phyloP scores from a whole-genome alignment of 495 filamentous ascomycete species.

The Penicillium subrubescens region DNA sequence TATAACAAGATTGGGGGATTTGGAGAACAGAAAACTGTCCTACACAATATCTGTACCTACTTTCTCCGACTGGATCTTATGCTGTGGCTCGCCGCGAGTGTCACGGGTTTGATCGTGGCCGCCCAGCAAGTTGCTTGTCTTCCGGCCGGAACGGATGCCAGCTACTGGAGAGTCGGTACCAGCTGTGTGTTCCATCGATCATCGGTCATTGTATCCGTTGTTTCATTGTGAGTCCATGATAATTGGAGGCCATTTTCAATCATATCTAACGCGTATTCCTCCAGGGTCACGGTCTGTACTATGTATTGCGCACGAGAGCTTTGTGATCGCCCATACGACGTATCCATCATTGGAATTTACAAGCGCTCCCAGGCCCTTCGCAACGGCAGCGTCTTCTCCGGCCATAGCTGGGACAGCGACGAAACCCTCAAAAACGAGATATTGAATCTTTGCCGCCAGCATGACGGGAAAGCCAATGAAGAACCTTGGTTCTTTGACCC shows the following conservation, averaged over 20 bases:
- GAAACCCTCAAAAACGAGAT: constrained; percentile 47
- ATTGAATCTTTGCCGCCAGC: constrained; percentile 42
- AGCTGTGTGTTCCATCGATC: constrained; percentile 47
- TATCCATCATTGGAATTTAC: constrained; percentile 46
- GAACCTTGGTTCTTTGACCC: constrained; percentile 37
- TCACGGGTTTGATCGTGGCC: constrained; percentile 45
- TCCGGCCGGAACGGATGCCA: constrained; percentile 25
- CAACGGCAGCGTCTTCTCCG: constrained; percentile 41
- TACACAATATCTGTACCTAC: constrained; percentile 44
- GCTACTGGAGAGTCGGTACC: constrained; percentile 43
- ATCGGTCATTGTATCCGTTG: constrained; percentile 38
- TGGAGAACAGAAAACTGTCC: constrained; percentile 35
- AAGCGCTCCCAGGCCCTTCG: constrained; percentile 22
- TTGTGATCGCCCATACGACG: constrained; percentile 45
- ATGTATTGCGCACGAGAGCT: constrained; percentile 46
- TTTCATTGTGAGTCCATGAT: constrained; percentile 41
- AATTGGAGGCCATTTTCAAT: background rate
- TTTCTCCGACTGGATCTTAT: constrained; percentile 39
- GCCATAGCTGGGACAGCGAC: constrained; percentile 45
- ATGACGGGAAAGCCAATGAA: constrained; percentile 31
- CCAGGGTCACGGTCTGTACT: constrained; percentile 41
- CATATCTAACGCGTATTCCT: background rate
- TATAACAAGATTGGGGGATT: constrained; percentile 44
- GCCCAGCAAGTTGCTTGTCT: constrained; percentile 45
- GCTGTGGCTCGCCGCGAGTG: constrained; percentile 45